These are phyloP conservation scores for Calonectria henricotiae DNA, from an alignment of 2,329 filamentous ascomycete genomes.

Conservation along the genomic window DNA sequence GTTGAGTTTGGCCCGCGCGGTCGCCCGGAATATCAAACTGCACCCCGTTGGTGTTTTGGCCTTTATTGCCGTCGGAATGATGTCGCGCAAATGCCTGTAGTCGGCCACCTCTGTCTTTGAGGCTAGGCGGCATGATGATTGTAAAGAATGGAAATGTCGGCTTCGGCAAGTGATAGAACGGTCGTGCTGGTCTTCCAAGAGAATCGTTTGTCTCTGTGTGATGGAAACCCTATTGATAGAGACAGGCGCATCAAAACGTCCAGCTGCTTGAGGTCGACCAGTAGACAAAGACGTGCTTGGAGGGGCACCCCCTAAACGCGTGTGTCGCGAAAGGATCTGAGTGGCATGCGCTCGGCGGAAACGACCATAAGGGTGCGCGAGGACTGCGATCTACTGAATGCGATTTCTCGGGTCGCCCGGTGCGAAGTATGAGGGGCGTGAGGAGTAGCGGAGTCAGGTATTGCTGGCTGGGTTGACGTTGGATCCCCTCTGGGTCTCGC, in stretches of 20 bases:
- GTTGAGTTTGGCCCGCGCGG: constrained; percentile 44
- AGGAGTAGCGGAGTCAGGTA: constrained; percentile 12
- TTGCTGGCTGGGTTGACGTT: constrained; percentile 35
- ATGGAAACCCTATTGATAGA: constrained; percentile 37
- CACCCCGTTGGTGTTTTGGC: constrained; percentile 43
- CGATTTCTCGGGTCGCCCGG: not conserved
- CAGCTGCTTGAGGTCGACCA: constrained; percentile 20
- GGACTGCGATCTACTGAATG: not conserved
- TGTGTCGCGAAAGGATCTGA: constrained; percentile 23
- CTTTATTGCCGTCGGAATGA: constrained; percentile 48
- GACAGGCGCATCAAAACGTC: constrained; percentile 40
- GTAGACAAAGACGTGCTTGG: constrained; percentile 29
- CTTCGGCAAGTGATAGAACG: constrained; percentile 25
- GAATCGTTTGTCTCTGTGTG: constrained; percentile 31
- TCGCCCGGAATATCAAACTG: constrained; percentile 45
- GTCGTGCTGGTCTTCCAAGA: constrained; percentile 31
- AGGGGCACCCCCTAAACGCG: constrained; percentile 34
- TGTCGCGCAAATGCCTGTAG: constrained; percentile 55
- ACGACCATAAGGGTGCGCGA: not conserved
- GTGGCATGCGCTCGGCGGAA: constrained; percentile 4
- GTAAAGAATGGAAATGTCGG: constrained; percentile 4
- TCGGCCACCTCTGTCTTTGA: constrained; percentile 55
- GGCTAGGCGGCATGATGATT: constrained; percentile 52
- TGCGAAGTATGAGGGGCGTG: constrained; percentile 6
- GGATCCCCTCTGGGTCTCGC: constrained; percentile 33